Conservation (phyloP, 257 asterid genomes). For the Catharanthus roseus region DNA sequence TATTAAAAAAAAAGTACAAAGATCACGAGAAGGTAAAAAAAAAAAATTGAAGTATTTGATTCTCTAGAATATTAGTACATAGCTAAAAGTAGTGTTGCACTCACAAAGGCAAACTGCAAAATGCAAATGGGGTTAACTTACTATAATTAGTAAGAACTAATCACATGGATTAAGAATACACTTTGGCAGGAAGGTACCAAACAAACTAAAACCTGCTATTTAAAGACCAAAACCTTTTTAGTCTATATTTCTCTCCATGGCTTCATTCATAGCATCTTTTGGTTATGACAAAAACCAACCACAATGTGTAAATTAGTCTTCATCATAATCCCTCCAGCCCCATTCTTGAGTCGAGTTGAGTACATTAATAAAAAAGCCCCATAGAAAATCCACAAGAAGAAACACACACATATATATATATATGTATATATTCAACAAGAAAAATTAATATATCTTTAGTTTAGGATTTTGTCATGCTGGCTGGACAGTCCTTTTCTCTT, state of each 20-base stretch:
- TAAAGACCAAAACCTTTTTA: not conserved
- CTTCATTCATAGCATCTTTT: constrained; percentile 5
- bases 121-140: not conserved
- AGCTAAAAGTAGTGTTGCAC: not conserved
- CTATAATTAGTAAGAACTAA: constrained; percentile 6
- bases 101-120: not conserved
- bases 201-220: constrained; percentile 9
- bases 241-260: no score
- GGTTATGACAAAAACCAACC: not conserved
- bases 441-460: not conserved
- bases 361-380: no score
- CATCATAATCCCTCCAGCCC: not conserved
- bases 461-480: constrained; percentile 21
- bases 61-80: not conserved
- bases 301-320: not conserved
- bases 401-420: not conserved
- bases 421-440: not conserved
- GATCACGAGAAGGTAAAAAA: constrained; percentile 4
- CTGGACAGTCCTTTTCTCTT: constrained; percentile 28
- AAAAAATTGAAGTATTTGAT: not conserved
- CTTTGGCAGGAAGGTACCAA: constrained; percentile 10
- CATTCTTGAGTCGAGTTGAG: not conserved
- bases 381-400: no score
- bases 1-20: constrained; percentile 1
- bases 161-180: constrained; percentile 6